A percentile compares a stretch with the other conserved stretches of the same genome.
Conservation (phyloP, 192 early-diverging fungal species). For the Coemansia sp. region DNA sequence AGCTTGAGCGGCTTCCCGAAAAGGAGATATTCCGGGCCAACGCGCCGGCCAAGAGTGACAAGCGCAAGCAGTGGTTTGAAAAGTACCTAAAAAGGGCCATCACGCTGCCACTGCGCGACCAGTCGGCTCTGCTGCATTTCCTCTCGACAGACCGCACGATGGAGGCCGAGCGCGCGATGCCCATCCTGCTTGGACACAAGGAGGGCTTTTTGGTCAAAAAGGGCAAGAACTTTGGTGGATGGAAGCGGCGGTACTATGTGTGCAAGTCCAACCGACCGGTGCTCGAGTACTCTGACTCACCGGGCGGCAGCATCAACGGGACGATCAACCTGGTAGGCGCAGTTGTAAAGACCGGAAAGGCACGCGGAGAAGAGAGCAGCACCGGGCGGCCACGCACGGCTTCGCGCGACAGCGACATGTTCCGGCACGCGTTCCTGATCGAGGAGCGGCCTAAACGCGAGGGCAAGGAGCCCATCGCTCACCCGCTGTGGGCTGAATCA, state of each 20-base stretch:
- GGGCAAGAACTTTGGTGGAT: conserved; percentile 96
- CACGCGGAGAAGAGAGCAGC: conserved; percentile 14
- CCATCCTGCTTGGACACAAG: conserved; percentile 60
- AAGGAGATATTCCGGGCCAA: conserved; percentile 77
- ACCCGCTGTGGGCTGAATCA: conserved; percentile 86
- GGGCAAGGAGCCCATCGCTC: conserved; percentile 59
- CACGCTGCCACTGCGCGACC: conserved; percentile 56
- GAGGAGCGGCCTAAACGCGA: conserved; percentile 67
- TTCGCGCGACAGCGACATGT: conserved; percentile 58
- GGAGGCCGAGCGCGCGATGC: conserved; percentile 45
- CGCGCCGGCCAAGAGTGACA: conserved; percentile 81
- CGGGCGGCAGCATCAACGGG: conserved; percentile 67
- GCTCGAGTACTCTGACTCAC: conserved; percentile 82
- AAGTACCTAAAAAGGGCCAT: conserved; percentile 76
- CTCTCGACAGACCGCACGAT: conserved; percentile 66
- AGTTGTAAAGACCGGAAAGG: conserved; percentile 42
- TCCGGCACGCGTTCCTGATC: conserved; percentile 83
- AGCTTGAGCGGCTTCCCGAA: conserved; percentile 76
- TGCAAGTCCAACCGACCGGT: conserved; percentile 58
- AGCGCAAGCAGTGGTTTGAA: conserved; percentile 82
- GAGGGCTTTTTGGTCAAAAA: conserved; percentile 89
- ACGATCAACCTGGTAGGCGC: conserved; percentile 73
- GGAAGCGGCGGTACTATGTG: conserved; percentile 89
- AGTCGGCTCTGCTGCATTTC: conserved; percentile 67
- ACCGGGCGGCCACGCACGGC: conserved; percentile 5